Evolutionary conservation across 768 basidiomycete genomes (phyloP), one percentile per base, ranked within the genome.

Genomic region (Hortiboletus flavorubellus): DNA sequence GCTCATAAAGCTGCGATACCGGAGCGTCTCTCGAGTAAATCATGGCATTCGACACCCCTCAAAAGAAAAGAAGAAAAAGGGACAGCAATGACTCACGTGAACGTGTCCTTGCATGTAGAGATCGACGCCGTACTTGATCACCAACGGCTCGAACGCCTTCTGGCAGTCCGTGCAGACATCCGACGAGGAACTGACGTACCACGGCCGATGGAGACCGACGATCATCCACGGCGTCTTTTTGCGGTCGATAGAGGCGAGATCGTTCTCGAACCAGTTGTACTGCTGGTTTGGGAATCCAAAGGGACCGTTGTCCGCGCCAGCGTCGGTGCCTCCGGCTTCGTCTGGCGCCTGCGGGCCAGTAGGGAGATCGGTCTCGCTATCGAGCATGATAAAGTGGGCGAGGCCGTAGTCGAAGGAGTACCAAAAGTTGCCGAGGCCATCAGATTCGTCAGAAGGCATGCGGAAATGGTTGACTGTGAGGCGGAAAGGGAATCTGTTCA

Each of bases 361-460:
- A 1, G 64, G 68, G n/a, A 70, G 45, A 30, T 68, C 67, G 0
- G 67, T 68, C 50, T 68, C 68, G 3, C 44, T 50, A 18, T 70
- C 33, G 45, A 70, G 8, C 2, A 64, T 7, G 55, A 68, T 39
- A 23, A 68, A 68, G 46, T 68, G 67, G 11, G 64, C 68, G 16
- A 68, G 63, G 39, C 66, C 66, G 16, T 70, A 62, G 49, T 68
- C 58, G n/a, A 65, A 68, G 15, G 67, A 68, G 55, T 68, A 70
- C 67, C 68, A 70, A 31, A 70, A 66, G 37, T 68, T 70, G 8
- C 67, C 53, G 15, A 64, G 35, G 5, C 67, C 64, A 11, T 64
- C 61, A 6, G 67, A 68, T 38, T 58, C 65, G 0, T 58, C 56
- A 8, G 66, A 63, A 14, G 67, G 68, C 67, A 70, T 68, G 23